Evolutionary conservation across 192 early-diverging fungal genomes (phyloP), one percentile per base, ranked within the genome.

Genomic region (Entomortierella parvispora): DNA sequence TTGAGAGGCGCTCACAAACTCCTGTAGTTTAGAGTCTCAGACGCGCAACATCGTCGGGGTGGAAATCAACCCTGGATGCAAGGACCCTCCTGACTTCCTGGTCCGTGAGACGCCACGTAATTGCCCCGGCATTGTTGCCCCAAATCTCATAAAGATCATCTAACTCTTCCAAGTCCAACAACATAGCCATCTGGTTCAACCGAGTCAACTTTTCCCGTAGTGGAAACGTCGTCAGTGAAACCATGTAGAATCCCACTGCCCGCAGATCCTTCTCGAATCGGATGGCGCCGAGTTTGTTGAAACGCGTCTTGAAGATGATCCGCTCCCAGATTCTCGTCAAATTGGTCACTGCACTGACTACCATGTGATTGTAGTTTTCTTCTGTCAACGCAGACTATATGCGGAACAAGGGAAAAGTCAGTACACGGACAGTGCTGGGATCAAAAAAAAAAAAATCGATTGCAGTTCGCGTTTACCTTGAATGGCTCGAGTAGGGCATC

Each of bases 201-300:
- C 95, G 81, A 3, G 92, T 86, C 67, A 97, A 91, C 57, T 84
- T 89, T 62, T 94, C 93, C 33, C 97, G 81, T 23, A 90, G 77
- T 10, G 87, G 68, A 78, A 83, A 86, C 3, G 83, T 81, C 0
- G 93, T 85, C 59, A 89, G 78, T 8, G 68, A 65, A 26, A 90
- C 84, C n/a, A 95, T 59, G 60, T 90, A 90, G 32, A 88, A 84
- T 40, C 81, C 88, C 10, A 96, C 79, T 12, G 87, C 79, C 1
- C 97, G 86, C 11, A 98, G 71, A 69, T 99, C 97, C 76, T 93
- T 93, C 58, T 99, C 98, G 69, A 98, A 96, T 50, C 92, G 87
- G 32, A 98, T 84, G 4, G 93, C 95, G 0, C 98, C 98, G 44
- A 96, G 88, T 80, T 91, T 68, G 77, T 93, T 99, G 80, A 97